phyloP scores from a whole-genome alignment of 2,329 filamentous ascomycete genomes.

The Blumeria hordei region DNA sequence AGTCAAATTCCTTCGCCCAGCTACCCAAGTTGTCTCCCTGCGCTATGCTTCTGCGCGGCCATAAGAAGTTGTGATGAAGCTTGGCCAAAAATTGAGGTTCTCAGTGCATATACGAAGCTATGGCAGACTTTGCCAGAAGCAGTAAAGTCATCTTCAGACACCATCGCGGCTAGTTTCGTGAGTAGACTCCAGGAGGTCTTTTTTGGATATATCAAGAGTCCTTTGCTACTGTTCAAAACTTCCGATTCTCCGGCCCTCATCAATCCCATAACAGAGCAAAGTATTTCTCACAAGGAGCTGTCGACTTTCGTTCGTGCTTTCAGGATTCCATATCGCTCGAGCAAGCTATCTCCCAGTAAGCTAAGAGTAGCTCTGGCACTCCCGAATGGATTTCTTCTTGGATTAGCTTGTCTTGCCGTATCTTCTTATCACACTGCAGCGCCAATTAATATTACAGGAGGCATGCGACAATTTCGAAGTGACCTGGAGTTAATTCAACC shows the following conservation, averaged over 20 bases:
- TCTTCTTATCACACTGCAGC: constrained; percentile 26
- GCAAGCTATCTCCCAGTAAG: constrained; percentile 1
- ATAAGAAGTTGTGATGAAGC: not conserved
- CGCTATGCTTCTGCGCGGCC: not conserved
- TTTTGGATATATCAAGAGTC: not conserved
- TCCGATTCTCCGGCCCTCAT: constrained; percentile 1
- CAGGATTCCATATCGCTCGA: constrained; percentile 9
- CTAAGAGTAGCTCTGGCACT: constrained; percentile 20
- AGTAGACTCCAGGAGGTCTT: not conserved
- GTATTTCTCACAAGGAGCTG: constrained; percentile 12
- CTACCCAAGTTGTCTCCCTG: not conserved
- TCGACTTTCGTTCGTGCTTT: constrained; percentile 16
- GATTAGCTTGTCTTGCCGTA: constrained; percentile 23
- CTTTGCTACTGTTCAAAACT: not conserved
- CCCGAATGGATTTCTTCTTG: constrained; percentile 28
- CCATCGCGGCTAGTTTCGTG: not conserved
- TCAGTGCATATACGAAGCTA: not conserved
- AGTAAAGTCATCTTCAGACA: not conserved
- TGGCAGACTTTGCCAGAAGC: not conserved
- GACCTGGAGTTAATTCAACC: constrained; percentile 25
- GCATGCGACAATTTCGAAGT: constrained; percentile 24
- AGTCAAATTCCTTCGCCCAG: not conserved
- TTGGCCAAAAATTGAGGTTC: not conserved
- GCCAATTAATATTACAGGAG: constrained; percentile 25
- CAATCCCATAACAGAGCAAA: constrained; percentile 1